Conservation (phyloP, 179 eudicot species). For the Corrigiola litoralis region DNA sequence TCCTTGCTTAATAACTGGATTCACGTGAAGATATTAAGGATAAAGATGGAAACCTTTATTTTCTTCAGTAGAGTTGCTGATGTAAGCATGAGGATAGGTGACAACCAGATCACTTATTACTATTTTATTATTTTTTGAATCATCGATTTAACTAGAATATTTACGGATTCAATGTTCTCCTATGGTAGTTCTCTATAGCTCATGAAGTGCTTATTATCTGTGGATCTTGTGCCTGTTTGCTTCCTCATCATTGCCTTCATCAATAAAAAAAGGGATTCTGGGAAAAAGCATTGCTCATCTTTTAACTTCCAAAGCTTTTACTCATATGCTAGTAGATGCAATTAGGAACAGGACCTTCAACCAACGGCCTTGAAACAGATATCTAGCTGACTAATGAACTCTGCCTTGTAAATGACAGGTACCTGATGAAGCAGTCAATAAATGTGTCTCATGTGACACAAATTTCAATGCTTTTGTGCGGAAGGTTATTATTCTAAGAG, state of each 20-base stretch:
- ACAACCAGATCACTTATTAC: background rate
- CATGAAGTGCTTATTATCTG: background rate
- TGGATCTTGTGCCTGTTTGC: background rate
- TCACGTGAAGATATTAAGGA: background rate
- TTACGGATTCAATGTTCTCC: background rate
- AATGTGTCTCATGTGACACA: slow-evolving; percentile 64
- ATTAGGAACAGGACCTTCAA: background rate
- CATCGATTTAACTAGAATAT: no score
- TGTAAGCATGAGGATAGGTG: background rate
- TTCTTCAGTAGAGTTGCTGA: background rate
- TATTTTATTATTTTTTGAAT: no score
- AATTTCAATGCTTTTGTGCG: slow-evolving; percentile 82
- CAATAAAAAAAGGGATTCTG: no score
- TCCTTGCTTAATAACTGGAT: background rate
- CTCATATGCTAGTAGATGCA: background rate
- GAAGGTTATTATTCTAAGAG: slow-evolving; percentile 41
- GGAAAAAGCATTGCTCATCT: no score
- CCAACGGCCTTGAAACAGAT: background rate
- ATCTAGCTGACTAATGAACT: background rate
- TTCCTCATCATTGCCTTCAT: background rate
- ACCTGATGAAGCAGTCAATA: slow-evolving; percentile 90
- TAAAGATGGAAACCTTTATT: background rate
- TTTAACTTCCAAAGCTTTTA: no score
- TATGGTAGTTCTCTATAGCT: background rate
- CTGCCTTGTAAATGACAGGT: slow-evolving; percentile 41